Base-by-base conservation (phyloP, 2,329 filamentous ascomycete species). In the Claviceps pazoutovae region DNA sequence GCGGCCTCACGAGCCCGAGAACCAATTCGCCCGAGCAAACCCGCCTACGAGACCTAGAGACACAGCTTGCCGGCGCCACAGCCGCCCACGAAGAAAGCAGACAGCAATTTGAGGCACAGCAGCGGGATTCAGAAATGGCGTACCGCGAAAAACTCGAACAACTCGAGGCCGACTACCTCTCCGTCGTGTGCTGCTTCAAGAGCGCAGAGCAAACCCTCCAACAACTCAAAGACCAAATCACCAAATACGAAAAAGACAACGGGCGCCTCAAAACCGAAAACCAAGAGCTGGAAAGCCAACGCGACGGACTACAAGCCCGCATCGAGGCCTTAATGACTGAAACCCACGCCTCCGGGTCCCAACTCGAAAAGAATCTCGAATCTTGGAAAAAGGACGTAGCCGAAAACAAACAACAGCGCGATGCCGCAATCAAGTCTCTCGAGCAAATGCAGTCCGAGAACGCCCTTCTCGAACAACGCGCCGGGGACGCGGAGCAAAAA, bases 161-260 rank as follows among this genome's bases (percentile, higher is more conserved):
- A 64, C 80, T 98, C 36, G 90, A 97, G 69, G 95, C 90, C 64
- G 93, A 98, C 66, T 96, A 98, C 65, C 89, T 96, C 67, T 95
- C 93, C 43, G 91, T 93, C 16, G 90, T 97, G 48, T 93, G 96
- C 68, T 98, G 98, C 63, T 88, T 98, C 59, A 94, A 95, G 68
- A 93, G 93, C 53, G 97, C 93, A 1, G 93, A 98, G 69, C 97
- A 96, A 77, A 96, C 98, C 89, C 79, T 98, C 48, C 90, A 93
- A 68, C 91, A 94, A 67, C 91, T 98, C 76, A 97, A 97, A 72
- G 89, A 96, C 62, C 93, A 98, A 69, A 75, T 98, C n/a, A 77
- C 85, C 51, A 87, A 89, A 53, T 93, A 94, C 70, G 97, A 97
- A 75, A 71, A 81, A 13, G 86, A 93, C 55, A 96, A 96, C 62